Base-by-base conservation (phyloP, 2,329 filamentous ascomycete species). In the Harringtonia lauricola region DNA sequence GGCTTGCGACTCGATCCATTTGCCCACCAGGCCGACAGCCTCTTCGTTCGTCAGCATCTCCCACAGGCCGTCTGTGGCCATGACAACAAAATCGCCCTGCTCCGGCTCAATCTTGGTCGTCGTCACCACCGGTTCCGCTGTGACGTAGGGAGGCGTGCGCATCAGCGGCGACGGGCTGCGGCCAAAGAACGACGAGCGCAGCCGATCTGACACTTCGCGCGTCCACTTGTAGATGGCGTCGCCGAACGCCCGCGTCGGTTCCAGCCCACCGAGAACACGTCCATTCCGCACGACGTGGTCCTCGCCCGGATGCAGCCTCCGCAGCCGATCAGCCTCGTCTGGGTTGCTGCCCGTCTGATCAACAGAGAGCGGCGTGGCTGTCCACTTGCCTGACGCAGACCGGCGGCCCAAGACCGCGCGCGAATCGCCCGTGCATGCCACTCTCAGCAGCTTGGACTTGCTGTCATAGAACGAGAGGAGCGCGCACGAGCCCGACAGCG, bases 11-110 rank as follows among this genome's bases (percentile, higher is more conserved):
- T 98, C 92, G 39, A 98, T 79, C 92, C 92, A 98, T 62, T 94
- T 87, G 15, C 90, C 94, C 5, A 98, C 92, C 3, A 98, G 76
- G 1, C 92, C 92, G 41, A 98, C 85, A 1, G 95, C 92, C 67
- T 98, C 92, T 59, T 98, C 92, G 56, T 96, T 98, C 39, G 87
- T 95, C 49, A 98, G 72, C 92, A 96, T 96, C 65, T 98, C 92
- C 92, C 92, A 98, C 1, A 98, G 72, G 4, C 92, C 92, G 59
- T 98, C 92, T 0, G 92, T 95, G 19, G 92, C 92, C 71, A 98
- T 81, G 49, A 98, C 90, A 13, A 98, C 72, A 55, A 98, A 98
- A 59, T 98, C 92, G 37, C 90, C 89, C 49, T 86, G 86, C 43
- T 86, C 78, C 1, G 92, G 92, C 54, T 90, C 74, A 42, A 98